Evolutionary conservation across 2,329 filamentous ascomycete species (phyloP), one percentile per base, ranked within the genome.

Genomic region (Diaporthe capsici): DNA sequence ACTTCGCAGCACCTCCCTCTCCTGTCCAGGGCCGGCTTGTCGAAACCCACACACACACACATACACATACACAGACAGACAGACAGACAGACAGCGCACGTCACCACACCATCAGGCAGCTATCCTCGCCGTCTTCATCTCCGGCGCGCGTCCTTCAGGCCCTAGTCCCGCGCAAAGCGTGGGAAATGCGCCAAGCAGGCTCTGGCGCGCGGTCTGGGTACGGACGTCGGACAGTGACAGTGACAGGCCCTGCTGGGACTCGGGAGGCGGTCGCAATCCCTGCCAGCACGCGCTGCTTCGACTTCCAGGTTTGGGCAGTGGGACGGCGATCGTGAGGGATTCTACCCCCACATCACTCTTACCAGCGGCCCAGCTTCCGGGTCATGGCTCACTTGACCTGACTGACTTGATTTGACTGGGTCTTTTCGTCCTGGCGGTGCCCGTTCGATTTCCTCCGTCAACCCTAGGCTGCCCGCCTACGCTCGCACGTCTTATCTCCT

Each of bases 241-340:
- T 65, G 39, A 68, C 65, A 68, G 47, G 10, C 63, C 65, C 9
- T 68, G 65, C 31, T 68, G 65, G 63, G 44, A 49, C 31, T 34
- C 25, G 65, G 39, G 63, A 76, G 75, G 75, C 75, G 75, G 71
- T 74, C 71, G 73, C 75, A 60, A 76, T 75, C 73, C 73, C 73
- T 72, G 75, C 74, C 73, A 57, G 61, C 73, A 63, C 37, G 65
- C 65, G 60, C 72, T 47, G 65, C 63, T 31, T 76, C 51, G 72
- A 68, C 75, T 76, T 71, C 75, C 75, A 76, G 63, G 58, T 72
- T 71, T 67, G 72, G 75, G 49, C 39, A 70, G 72, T 75, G 58
- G 55, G 72, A 74, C 65, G 75, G 57, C 67, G 75, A 76, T 76
- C 75, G 72, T 75, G 72, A 71, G 72, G 57, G 57, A 70, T 65